Evolutionary conservation across 495 filamentous ascomycete genomes (phyloP), one percentile per base, ranked within the genome.

Genomic region (Acidomyces sp.): DNA sequence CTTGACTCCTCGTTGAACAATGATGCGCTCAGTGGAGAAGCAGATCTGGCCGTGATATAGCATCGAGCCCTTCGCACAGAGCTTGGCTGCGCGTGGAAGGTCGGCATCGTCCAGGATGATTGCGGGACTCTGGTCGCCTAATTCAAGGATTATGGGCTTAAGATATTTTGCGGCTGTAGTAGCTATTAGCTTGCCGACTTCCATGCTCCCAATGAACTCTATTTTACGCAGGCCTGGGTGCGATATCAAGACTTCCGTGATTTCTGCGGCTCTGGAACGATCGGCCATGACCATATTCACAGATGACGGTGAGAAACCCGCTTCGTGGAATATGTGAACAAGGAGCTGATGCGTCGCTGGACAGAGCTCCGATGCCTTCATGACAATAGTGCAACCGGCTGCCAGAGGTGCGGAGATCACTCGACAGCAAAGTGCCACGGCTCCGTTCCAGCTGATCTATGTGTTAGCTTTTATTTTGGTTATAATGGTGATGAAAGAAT

Each of bases 21-120:
- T n/a, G 20, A 44, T 44, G 17, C 36, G 43, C 16, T 46, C 28
- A 25, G 43, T 39, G 11, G 34, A 17, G 36, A 46, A 33, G 37
- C 36, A 40, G 17, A 44, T 38, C 32, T 42, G 39, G 7, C 39
- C 39, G 20, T 12, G 25, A 28, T 52, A 30, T 29, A 72, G 39
- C 56, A 76, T 72, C 3, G 71, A 62, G 2, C 73, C 74, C 3
- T 66, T 38, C 0, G 65, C 63, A 49, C 67, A 69, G 34, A 65
- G 57, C 19, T 54, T 31, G 0, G 75, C 78, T 1, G 77, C 78
- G 24, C 63, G 43, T 22, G 70, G 65, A 9, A 82, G 45, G 51
- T 82, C 67, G 3, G 77, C 78, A 60, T 81, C 77, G 28, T 76
- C 69, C 57, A 69, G 71, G 0, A 83, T 69, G 39, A 81, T 71